phyloP scores from a whole-genome alignment of 1,139 yeast genomes.

The Kazachstania sp. region DNA sequence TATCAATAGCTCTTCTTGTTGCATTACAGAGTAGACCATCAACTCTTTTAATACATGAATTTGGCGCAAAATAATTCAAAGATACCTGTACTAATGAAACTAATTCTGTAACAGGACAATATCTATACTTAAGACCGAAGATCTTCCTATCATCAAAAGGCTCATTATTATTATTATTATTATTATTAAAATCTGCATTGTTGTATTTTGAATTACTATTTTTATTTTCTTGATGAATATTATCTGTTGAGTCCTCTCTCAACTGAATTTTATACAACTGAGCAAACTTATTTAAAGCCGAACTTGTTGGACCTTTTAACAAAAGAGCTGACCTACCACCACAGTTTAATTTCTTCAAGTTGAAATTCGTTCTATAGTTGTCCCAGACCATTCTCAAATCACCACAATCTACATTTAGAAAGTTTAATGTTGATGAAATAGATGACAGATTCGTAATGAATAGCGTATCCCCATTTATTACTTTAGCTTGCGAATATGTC shows the following conservation, averaged over 20 bases:
- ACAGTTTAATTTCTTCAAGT: constrained; percentile 69
- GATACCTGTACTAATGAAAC: constrained; percentile 67
- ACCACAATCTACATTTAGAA: constrained; percentile 64
- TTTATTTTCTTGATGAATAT: not conserved
- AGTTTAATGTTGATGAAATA: constrained; percentile 64
- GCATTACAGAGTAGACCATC: constrained; percentile 78
- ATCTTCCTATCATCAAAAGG: not conserved
- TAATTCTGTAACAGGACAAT: constrained; percentile 49
- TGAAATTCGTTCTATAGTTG: constrained; percentile 60
- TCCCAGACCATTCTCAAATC: constrained; percentile 46
- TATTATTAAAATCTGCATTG: too few relatives aligned
- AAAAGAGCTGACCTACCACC: constrained; percentile 76
- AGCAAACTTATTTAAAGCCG: constrained; percentile 74
- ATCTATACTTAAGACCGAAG: not conserved
- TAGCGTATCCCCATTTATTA: constrained; percentile 47
- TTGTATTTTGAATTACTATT: too few relatives aligned
- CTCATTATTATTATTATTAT: not conserved
- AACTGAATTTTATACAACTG: constrained; percentile 55
- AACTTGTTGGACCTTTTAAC: constrained; percentile 60
- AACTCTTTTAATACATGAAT: constrained; percentile 53
- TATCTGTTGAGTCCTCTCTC: not conserved
- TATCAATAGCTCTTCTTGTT: constrained; percentile 60
- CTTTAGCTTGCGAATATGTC: constrained; percentile 46
- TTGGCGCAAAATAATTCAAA: constrained; percentile 65
- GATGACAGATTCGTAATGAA: constrained; percentile 77